Evolutionary conservation across 2,329 filamentous ascomycete species (phyloP).

Genomic region (Rhytidhysteron rufulum): DNA sequence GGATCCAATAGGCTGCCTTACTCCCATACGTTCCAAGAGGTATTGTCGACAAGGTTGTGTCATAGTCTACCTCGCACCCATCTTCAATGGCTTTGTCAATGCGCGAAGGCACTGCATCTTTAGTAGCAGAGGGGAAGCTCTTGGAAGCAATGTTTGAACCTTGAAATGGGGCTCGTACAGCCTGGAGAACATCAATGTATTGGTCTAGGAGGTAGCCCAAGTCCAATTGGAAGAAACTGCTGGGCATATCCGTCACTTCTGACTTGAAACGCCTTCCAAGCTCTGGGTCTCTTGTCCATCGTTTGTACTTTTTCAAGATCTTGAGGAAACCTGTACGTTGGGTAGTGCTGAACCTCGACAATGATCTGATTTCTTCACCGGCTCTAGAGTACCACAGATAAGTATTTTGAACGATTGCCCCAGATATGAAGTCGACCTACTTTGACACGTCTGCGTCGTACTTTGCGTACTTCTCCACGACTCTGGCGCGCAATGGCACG

Average conservation of each 20-base stretch:
- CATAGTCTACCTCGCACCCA: slow-evolving; percentile 45
- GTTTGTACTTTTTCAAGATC: slow-evolving; percentile 82
- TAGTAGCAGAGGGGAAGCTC: slow-evolving; percentile 6
- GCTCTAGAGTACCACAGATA: slow-evolving; percentile 43
- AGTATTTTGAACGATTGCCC: not conserved
- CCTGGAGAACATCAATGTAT: slow-evolving; percentile 45
- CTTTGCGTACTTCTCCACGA: slow-evolving; percentile 49
- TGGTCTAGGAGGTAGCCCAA: slow-evolving; percentile 51
- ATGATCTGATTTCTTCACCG: slow-evolving; percentile 66
- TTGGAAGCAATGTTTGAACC: slow-evolving; percentile 17
- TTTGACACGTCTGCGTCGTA: slow-evolving; percentile 49
- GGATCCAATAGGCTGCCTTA: slow-evolving; percentile 52
- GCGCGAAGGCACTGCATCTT: slow-evolving; percentile 14
- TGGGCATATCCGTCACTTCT: slow-evolving; percentile 61
- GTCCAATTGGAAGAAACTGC: slow-evolving; percentile 68
- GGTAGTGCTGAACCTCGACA: slow-evolving; percentile 68
- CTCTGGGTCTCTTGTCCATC: slow-evolving; percentile 73
- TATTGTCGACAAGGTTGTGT: slow-evolving; percentile 45
- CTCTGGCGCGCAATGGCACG: slow-evolving; percentile 37
- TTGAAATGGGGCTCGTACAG: slow-evolving; percentile 43
- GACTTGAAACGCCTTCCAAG: slow-evolving; percentile 64
- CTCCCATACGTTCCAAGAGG: slow-evolving; percentile 44
- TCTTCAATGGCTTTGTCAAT: slow-evolving; percentile 38
- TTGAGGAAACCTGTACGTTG: slow-evolving; percentile 77
- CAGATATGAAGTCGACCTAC: slow-evolving; percentile 18